Evolutionary conservation across 306 rosid species (phyloP).

Genomic region (Hippophae tibetana): DNA sequence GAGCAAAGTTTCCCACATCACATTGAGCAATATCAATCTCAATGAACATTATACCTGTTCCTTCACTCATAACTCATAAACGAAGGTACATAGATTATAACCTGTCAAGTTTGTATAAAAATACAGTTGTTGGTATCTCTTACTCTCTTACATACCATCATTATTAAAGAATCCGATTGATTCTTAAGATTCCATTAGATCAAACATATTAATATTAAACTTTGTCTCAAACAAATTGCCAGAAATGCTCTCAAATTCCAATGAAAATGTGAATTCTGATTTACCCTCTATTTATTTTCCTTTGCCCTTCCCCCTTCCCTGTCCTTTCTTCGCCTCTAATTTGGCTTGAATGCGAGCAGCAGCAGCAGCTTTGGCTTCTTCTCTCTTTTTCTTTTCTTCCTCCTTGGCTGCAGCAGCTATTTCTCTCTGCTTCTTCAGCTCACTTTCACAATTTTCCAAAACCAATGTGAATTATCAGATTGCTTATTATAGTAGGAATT

Average conservation of each 20-base stretch:
- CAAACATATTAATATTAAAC: background rate
- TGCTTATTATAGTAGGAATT: background rate
- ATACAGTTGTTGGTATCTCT: too few relatives aligned
- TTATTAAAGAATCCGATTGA: too few relatives aligned
- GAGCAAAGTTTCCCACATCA: too few relatives aligned
- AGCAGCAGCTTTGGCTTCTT: slow-evolving; percentile 86
- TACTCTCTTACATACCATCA: too few relatives aligned
- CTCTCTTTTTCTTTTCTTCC: slow-evolving; percentile 85
- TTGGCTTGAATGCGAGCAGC: slow-evolving; percentile 92
- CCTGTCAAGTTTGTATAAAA: too few relatives aligned
- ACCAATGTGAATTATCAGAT: slow-evolving; percentile 14
- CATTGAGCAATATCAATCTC: too few relatives aligned
- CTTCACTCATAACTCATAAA: too few relatives aligned
- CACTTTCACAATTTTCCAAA: slow-evolving; percentile 29
- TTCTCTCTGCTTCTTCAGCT: slow-evolving; percentile 94
- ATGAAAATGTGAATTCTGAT: slow-evolving; percentile 4
- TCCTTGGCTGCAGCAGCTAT: slow-evolving; percentile 71
- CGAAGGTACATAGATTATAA: too few relatives aligned
- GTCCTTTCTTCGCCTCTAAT: slow-evolving; percentile 78
- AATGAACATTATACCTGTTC: too few relatives aligned
- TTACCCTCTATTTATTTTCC: slow-evolving; percentile 34
- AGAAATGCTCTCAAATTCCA: background rate
- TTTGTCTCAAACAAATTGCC: background rate
- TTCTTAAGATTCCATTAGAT: too few relatives aligned
- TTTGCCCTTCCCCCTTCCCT: slow-evolving; percentile 88